Conservation (phyloP, 2,329 filamentous ascomycete genomes). For the Phialemonium atrogriseum region DNA sequence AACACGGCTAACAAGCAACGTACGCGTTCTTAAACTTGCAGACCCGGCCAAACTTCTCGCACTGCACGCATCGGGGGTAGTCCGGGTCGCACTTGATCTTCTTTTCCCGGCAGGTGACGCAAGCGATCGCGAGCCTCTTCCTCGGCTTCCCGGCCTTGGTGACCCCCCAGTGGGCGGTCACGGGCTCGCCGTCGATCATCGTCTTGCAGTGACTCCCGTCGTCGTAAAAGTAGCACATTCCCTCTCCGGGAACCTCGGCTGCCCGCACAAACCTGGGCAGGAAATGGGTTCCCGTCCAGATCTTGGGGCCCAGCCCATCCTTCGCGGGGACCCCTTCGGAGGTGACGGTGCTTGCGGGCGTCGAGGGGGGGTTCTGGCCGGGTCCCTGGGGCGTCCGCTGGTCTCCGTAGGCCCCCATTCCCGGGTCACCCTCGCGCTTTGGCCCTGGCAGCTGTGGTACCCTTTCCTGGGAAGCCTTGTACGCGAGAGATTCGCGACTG, state of each 20-base stretch:
- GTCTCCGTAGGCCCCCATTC: slow-evolving; percentile 15
- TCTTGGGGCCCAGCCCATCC: slow-evolving; percentile 57
- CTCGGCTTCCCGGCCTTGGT: slow-evolving; percentile 91
- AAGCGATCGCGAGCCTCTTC: slow-evolving; percentile 87
- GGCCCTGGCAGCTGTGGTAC: slow-evolving; percentile 27
- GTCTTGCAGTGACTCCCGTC: slow-evolving; percentile 78
- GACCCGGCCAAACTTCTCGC: slow-evolving; percentile 78
- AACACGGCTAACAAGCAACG: slow-evolving; percentile 31
- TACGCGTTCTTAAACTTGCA: slow-evolving; percentile 84
- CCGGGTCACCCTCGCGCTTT: slow-evolving; percentile 21
- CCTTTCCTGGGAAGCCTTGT: slow-evolving; percentile 24
- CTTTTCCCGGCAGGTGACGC: slow-evolving; percentile 87
- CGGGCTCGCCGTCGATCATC: slow-evolving; percentile 73
- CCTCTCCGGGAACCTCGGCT: slow-evolving; percentile 66
- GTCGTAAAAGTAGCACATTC: slow-evolving; percentile 77
- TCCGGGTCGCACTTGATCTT: slow-evolving; percentile 96
- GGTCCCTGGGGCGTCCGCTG: slow-evolving; percentile 16
- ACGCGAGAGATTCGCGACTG: slow-evolving; percentile 26
- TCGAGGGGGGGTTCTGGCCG: slow-evolving; percentile 17
- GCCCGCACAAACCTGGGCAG: slow-evolving; percentile 56
- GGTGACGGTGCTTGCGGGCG: slow-evolving; percentile 19
- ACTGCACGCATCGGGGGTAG: slow-evolving; percentile 79
- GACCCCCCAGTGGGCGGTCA: slow-evolving; percentile 88
- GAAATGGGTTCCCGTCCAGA: slow-evolving; percentile 61
- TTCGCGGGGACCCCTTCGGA: slow-evolving; percentile 42